Conservation (phyloP, 1,284 basidiomycete genomes). For the Porodaedalea pini region DNA sequence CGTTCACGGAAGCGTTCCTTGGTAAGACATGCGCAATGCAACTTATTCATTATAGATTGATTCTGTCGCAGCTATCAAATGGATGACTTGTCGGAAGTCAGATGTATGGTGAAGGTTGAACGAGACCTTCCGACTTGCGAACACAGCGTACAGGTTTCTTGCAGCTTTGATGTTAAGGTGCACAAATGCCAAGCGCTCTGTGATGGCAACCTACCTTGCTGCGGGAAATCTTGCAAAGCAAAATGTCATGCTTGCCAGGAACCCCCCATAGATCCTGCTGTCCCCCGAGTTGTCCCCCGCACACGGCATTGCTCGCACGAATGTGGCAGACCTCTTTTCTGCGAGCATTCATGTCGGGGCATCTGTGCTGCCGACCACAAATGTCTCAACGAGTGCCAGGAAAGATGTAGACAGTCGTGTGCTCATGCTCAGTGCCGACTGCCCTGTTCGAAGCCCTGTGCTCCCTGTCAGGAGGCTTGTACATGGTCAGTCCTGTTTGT, state of each 20-base stretch:
- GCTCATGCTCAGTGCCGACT: constrained; percentile 46
- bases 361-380: constrained; percentile 50
- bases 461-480: constrained; percentile 61
- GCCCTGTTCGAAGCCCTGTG: constrained; percentile 53
- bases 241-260: constrained; percentile 50
- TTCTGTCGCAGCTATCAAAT: constrained; percentile 40
- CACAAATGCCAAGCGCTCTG: constrained; percentile 45
- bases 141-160: constrained; percentile 46
- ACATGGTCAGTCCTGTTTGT: constrained; percentile 40
- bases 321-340: constrained; percentile 53
- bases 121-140: constrained; percentile 56
- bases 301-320: constrained; percentile 43
- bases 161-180: constrained; percentile 41
- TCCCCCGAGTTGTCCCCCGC: constrained; percentile 26
- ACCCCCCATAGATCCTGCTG: not conserved
- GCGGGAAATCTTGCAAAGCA: constrained; percentile 48
- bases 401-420: constrained; percentile 55
- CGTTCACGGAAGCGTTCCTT: constrained; percentile 41
- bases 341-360: constrained; percentile 53
- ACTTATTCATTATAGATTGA: not conserved
- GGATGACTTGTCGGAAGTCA: constrained; percentile 42
- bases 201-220: constrained; percentile 47
- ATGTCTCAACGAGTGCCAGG: constrained; percentile 45
- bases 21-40: constrained; percentile 39
- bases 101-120: constrained; percentile 42